These are phyloP conservation scores for Picochlorum costavermella DNA, from an alignment of 139 green algal species.

Conservation along the genomic window DNA sequence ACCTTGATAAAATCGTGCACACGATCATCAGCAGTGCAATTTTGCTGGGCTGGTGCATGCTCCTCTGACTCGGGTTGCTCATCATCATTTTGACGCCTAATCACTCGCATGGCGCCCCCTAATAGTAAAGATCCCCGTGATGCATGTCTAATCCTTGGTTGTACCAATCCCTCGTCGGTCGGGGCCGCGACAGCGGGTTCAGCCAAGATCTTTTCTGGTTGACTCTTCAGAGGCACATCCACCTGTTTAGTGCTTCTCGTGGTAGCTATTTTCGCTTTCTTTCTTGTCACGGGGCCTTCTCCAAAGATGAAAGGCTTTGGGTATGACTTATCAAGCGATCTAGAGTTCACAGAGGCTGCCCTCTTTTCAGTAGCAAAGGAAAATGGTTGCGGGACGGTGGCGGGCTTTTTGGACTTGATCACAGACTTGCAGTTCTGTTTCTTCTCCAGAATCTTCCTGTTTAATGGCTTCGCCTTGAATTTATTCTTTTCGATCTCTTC, in stretches of 20 bases:
- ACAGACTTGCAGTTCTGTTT: neutral
- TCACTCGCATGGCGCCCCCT: constrained; percentile 4
- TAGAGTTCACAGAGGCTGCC: neutral
- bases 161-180: too few relatives aligned
- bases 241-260: neutral
- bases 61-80: neutral
- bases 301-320: constrained; percentile 6
- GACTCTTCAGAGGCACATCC: neutral
- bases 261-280: neutral
- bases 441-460: neutral
- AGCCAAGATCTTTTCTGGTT: neutral
- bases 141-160: neutral
- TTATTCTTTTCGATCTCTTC: constrained; percentile 19
- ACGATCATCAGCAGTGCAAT: neutral
- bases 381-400: constrained; percentile 48
- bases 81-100: neutral
- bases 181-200: neutral
- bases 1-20: constrained; percentile 9
- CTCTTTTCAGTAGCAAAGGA: constrained; percentile 32
- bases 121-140: neutral
- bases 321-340: too few relatives aligned
- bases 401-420: constrained; percentile 8
- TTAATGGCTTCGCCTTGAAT: neutral
- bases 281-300: constrained; percentile 7
- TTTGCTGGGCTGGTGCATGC: neutral